These are phyloP conservation scores for Aureobasidium namibiae DNA, from an alignment of 2,329 filamentous ascomycete genomes.

Conservation along the genomic window DNA sequence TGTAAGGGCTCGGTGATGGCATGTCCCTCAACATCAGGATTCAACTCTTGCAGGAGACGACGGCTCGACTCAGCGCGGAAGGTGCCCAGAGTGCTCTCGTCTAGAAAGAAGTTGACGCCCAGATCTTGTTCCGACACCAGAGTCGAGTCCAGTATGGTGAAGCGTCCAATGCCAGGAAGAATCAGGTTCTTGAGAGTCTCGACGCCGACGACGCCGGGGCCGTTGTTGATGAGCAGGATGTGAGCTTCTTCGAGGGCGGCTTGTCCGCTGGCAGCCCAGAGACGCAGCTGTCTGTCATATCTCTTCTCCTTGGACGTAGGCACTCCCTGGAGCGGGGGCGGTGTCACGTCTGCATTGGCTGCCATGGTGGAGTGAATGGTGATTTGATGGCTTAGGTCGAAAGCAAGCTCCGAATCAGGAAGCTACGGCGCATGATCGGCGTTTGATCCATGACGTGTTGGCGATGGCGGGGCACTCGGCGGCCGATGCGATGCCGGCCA, in stretches of 20 bases:
- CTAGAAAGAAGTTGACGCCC: conserved; percentile 94
- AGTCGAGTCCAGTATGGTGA: conserved; percentile 79
- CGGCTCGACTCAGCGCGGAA: conserved; percentile 71
- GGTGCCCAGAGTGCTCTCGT: conserved; percentile 67
- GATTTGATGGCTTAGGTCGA: neutral
- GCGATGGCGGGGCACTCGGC: conserved; percentile 1
- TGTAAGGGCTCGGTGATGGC: conserved; percentile 49
- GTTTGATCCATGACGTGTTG: neutral
- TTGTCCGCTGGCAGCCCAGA: conserved; percentile 93
- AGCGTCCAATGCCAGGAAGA: conserved; percentile 80
- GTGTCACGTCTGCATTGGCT: conserved; percentile 24
- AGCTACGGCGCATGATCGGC: neutral
- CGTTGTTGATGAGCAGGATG: conserved; percentile 82
- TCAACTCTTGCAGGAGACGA: conserved; percentile 73
- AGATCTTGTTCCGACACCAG: conserved; percentile 73
- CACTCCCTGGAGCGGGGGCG: conserved; percentile 38
- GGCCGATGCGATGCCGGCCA: neutral
- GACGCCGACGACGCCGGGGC: conserved; percentile 76
- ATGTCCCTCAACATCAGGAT: conserved; percentile 79
- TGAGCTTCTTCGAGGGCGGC: conserved; percentile 82
- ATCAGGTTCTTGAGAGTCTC: conserved; percentile 98
- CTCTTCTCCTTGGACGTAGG: conserved; percentile 58
- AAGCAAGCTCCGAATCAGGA: neutral
- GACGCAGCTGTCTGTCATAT: conserved; percentile 88
- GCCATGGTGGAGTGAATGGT: conserved; percentile 14